These are phyloP conservation scores for Aulographum hederae DNA, from an alignment of 2,329 filamentous ascomycete genomes.

Conservation along the genomic window DNA sequence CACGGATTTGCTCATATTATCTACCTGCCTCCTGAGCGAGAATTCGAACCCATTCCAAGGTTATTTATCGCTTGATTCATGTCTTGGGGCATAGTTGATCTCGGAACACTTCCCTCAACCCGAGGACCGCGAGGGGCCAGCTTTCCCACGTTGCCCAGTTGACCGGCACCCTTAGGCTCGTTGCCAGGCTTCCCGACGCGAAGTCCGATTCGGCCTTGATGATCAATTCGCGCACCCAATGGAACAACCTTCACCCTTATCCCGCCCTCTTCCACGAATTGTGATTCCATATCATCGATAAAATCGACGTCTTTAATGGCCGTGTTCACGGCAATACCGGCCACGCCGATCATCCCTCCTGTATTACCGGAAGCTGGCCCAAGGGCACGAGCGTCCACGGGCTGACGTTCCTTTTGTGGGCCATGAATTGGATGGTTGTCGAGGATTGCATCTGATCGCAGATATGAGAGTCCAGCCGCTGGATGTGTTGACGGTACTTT, in stretches of 20 bases:
- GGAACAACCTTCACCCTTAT: conserved; percentile 20
- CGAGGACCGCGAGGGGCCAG: not conserved
- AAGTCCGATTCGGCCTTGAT: not conserved
- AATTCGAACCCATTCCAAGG: not conserved
- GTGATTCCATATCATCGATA: conserved; percentile 10
- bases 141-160: too few species aligned
- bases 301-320: conserved; percentile 18
- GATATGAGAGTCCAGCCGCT: conserved; percentile 44
- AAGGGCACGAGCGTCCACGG: conserved; percentile 39
- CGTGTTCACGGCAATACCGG: not conserved
- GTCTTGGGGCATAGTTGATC: not conserved
- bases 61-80: not conserved
- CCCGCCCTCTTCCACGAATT: conserved; percentile 8
- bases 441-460: conserved; percentile 33
- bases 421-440: conserved; percentile 43
- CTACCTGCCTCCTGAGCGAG: not conserved
- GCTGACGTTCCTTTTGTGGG: conserved; percentile 32
- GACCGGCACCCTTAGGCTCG: too few species aligned
- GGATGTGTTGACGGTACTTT: conserved; percentile 40
- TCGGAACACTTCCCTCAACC: not conserved
- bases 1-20: too few species aligned
- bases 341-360: not conserved
- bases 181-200: too few species aligned
- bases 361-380: conserved; percentile 5
- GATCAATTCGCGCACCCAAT: not conserved